Evolutionary conservation across 2,329 filamentous ascomycete genomes (phyloP), one percentile per base, ranked within the genome.

Genomic region (Pseudocercospora macadamiae): DNA sequence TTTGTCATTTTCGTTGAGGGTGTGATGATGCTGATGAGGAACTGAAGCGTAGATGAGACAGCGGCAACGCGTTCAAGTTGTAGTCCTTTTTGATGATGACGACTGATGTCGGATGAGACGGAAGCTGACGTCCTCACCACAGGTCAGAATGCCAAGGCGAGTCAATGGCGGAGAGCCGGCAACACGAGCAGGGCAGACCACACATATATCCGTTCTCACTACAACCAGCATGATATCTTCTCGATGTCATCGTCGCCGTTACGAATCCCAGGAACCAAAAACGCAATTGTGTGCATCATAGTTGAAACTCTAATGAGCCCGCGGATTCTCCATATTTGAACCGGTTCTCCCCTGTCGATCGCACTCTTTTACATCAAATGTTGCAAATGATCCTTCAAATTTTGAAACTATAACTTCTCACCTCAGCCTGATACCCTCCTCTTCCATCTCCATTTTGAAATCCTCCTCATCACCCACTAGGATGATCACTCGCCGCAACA

Each of bases 401-500:
- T 26, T 48, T 30, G 18, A 26, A 48, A 25, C 8, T n/a, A n/a
- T n/a, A n/a, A n/a, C n/a, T n/a, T n/a, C n/a, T n/a, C n/a, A n/a
- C n/a, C n/a, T n/a, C n/a, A n/a, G n/a, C n/a, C n/a, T n/a, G 9
- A 18, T n/a, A 9, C 12, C 12, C 9, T 16, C 16, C 19, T 48
- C 9, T 25, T 16, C 21, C 21, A 8, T 32, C 16, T 30, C 3
- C 16, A 16, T 23, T 51, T 51, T 9, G 18, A n/a, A n/a, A n/a
- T n/a, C n/a, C n/a, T n/a, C n/a, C 28, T 12, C 4, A 2, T 42
- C n/a, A 57, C 21, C 45, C 54, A 45, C 30, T 51, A 10, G 54
- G 54, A 45, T 57, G 54, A 45, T 57, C 54, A 19, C 28, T 39
- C n/a, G 54, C 54, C 25, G 54, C 54, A 36, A 57, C 58, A 54